Evolutionary conservation across 1,139 yeast species (phyloP).

Genomic region (Scheffersomyces quercinus): DNA sequence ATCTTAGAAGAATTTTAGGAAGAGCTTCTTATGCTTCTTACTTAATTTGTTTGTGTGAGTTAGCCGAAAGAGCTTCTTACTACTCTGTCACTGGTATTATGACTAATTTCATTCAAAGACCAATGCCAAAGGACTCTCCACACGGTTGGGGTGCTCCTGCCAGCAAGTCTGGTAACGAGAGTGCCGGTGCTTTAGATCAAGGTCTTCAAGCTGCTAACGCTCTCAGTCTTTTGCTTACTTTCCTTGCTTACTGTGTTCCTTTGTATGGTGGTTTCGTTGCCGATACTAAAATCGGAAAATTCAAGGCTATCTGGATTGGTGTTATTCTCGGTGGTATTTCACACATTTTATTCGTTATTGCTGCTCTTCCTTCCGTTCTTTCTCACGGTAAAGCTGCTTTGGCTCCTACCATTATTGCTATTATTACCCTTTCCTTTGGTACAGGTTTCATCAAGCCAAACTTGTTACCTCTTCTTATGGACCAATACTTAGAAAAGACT

Average conservation of each 20-base stretch:
- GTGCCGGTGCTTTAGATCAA: constrained; percentile 22
- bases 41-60: constrained; percentile 20
- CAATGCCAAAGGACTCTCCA: constrained; percentile 16
- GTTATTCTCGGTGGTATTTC: constrained; percentile 23
- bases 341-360: constrained; percentile 23
- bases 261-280: constrained; percentile 24
- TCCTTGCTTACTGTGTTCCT: constrained; percentile 23
- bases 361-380: constrained; percentile 20
- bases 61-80: constrained; percentile 26
- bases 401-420: constrained; percentile 19
- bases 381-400: constrained; percentile 16
- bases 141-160: constrained; percentile 17
- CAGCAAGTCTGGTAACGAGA: constrained; percentile 9
- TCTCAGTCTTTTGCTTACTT: constrained; percentile 19
- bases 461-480: constrained; percentile 52
- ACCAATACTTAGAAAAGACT: constrained; percentile 52
- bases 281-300: constrained; percentile 20
- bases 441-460: constrained; percentile 56
- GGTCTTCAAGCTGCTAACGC: constrained; percentile 20
- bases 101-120: constrained; percentile 22
- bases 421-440: constrained; percentile 27
- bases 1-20: constrained; percentile 19
- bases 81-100: constrained; percentile 19
- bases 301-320: constrained; percentile 24
- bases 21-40: constrained; percentile 16